phyloP scores from a whole-genome alignment of 257 asterid genomes.

The Jasminum sambac region DNA sequence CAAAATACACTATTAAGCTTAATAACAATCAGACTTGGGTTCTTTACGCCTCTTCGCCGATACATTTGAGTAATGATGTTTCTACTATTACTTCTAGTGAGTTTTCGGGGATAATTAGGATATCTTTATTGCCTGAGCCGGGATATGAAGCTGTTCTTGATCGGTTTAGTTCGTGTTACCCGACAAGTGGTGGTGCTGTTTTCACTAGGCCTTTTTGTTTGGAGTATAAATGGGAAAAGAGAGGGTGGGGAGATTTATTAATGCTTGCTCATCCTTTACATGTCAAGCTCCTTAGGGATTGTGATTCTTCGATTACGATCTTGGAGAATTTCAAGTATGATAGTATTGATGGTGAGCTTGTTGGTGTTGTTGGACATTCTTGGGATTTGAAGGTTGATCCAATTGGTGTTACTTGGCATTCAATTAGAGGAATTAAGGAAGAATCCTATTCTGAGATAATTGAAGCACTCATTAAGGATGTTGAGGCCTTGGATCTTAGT shows the following conservation, averaged over 20 bases:
- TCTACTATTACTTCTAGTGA: constrained; percentile 45
- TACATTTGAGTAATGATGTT: constrained; percentile 47
- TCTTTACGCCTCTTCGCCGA: constrained; percentile 68
- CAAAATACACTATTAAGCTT: constrained; percentile 68
- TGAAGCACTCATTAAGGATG: constrained; percentile 64
- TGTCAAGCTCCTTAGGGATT: constrained; percentile 53
- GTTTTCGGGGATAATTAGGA: constrained; percentile 73
- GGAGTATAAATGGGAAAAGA: constrained; percentile 87
- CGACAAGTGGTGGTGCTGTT: constrained; percentile 67
- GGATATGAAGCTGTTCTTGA: constrained; percentile 53
- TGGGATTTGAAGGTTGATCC: constrained; percentile 81
- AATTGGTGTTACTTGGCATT: constrained; percentile 84
- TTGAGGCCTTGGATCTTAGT: constrained; percentile 47
- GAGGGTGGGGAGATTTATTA: constrained; percentile 83
- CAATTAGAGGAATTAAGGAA: constrained; percentile 66
- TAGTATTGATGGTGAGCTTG: constrained; percentile 87
- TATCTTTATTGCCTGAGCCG: constrained; percentile 66
- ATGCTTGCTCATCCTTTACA: constrained; percentile 99
- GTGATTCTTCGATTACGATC: constrained; percentile 44
- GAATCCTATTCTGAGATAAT: constrained; percentile 52
- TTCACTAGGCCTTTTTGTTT: constrained; percentile 58
- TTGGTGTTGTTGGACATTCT: constrained; percentile 87
- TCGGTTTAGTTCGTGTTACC: constrained; percentile 70
- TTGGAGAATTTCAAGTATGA: constrained; percentile 67
- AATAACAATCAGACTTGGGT: constrained; percentile 85